These are phyloP conservation scores for Backusella parvicylindrica DNA, from an alignment of 192 early-diverging fungal species.

Conservation along the genomic window DNA sequence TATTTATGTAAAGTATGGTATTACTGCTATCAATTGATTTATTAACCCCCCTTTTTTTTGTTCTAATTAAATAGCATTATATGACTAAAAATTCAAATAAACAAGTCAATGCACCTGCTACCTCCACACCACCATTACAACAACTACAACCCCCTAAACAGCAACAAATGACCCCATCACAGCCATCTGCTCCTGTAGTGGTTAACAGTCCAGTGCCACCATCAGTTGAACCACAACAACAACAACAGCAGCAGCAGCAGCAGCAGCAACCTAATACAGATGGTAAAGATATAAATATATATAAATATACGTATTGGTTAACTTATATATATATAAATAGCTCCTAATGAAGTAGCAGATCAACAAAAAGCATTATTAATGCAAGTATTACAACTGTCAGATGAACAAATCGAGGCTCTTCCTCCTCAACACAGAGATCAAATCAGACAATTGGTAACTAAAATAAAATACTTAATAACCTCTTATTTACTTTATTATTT, in stretches of 20 bases:
- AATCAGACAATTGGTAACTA: slow-evolving; percentile 59
- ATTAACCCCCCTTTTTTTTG: neutral
- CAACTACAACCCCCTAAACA: neutral
- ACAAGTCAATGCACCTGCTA: neutral
- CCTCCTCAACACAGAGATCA: slow-evolving; percentile 78
- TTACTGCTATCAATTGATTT: neutral
- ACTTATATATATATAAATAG: neutral
- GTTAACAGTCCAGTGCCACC: neutral
- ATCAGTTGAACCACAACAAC: neutral
- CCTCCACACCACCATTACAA: neutral
- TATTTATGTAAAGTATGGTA: slow-evolving; percentile 41
- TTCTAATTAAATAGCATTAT: slow-evolving; percentile 8
- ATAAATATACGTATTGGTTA: neutral
- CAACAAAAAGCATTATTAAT: slow-evolving; percentile 73
- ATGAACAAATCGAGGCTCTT: slow-evolving; percentile 74
- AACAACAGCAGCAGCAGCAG: neutral
- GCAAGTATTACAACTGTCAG: slow-evolving; percentile 78
- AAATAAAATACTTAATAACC: neutral
- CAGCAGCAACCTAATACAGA: neutral
- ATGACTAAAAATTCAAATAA: slow-evolving; percentile 7
- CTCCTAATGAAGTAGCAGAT: slow-evolving; percentile 33
- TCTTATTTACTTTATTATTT: neutral
- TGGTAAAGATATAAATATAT: neutral
- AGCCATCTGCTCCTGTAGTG: neutral
- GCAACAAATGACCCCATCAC: neutral